Conservation (phyloP, 2,329 filamentous ascomycete species). For the Lojkania enalia region DNA sequence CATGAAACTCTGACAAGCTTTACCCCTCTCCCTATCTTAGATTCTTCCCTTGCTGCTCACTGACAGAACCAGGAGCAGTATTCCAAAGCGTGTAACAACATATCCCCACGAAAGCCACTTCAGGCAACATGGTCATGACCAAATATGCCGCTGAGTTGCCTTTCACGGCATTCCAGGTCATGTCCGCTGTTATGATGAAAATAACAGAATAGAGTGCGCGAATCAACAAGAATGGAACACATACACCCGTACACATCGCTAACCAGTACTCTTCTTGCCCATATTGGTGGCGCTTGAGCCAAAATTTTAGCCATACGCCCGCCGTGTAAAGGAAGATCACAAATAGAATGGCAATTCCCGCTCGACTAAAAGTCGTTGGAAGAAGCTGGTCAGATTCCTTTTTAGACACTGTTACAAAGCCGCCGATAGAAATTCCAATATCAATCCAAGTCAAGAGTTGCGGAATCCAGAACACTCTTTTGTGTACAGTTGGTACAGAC, state of each 20-base stretch:
- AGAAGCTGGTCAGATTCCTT: not conserved
- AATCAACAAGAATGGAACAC: not conserved
- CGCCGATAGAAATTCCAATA: constrained; percentile 1
- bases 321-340: constrained; percentile 1
- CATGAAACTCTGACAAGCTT: not conserved
- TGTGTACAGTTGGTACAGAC: not conserved
- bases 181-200: not conserved
- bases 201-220: not conserved
- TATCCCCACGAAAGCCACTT: not conserved
- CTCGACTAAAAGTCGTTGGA: not conserved
- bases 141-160: constrained; percentile 2
- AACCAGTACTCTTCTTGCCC: not conserved
- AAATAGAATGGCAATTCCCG: not conserved
- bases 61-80: not conserved
- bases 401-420: not conserved
- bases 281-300: not conserved
- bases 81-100: not conserved
- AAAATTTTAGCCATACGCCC: not conserved
- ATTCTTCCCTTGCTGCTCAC: not conserved
- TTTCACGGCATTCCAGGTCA: constrained; percentile 4
- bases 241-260: not conserved
- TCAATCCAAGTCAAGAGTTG: constrained; percentile 1
- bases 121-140: constrained; percentile 1
- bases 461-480: not conserved
- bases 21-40: not conserved